These are phyloP conservation scores for Leptosphaerulina australis DNA, from an alignment of 2,329 filamentous ascomycete genomes.

Conservation along the genomic window DNA sequence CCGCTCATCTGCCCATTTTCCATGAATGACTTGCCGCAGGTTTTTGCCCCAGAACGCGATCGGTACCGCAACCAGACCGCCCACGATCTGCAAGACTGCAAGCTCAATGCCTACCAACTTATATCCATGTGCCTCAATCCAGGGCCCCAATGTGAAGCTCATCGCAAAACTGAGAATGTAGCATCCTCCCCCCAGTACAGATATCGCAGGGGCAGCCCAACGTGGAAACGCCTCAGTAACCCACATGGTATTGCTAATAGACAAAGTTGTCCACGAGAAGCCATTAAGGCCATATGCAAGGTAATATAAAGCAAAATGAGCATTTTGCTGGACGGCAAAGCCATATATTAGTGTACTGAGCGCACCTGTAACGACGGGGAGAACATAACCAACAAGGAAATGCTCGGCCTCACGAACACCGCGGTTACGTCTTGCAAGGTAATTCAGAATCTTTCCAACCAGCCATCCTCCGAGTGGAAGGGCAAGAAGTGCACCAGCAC, in stretches of 20 bases:
- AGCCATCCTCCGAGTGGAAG: slow-evolving; percentile 20
- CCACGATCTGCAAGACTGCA: slow-evolving; percentile 43
- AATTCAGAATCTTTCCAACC: slow-evolving; percentile 22
- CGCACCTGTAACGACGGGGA: slow-evolving; percentile 32
- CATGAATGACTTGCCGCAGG: slow-evolving; percentile 35
- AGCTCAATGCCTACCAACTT: slow-evolving; percentile 44
- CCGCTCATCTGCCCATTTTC: slow-evolving; percentile 35
- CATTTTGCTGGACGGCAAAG: slow-evolving; percentile 25
- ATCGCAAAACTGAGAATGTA: slow-evolving; percentile 32
- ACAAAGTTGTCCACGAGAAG: slow-evolving; percentile 32
- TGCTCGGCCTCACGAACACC: slow-evolving; percentile 43
- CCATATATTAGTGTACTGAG: slow-evolving; percentile 36
- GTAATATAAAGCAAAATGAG: slow-evolving; percentile 26
- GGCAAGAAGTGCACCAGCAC: slow-evolving; percentile 27
- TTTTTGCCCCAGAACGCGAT: slow-evolving; percentile 43
- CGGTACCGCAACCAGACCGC: slow-evolving; percentile 34
- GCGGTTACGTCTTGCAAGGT: slow-evolving; percentile 32
- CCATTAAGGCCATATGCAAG: slow-evolving; percentile 39
- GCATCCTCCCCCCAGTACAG: slow-evolving; percentile 32
- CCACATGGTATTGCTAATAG: slow-evolving; percentile 39
- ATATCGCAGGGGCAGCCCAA: slow-evolving; percentile 41
- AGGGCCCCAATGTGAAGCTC: slow-evolving; percentile 33
- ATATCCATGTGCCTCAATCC: slow-evolving; percentile 35
- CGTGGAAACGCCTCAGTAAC: slow-evolving; percentile 43
- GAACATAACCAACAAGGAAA: slow-evolving; percentile 37